A percentile compares a stretch with the other conserved stretches of the same genome.
phyloP scores from a whole-genome alignment of 1,284 basidiomycete species.

The Malassezia arunalokei region DNA sequence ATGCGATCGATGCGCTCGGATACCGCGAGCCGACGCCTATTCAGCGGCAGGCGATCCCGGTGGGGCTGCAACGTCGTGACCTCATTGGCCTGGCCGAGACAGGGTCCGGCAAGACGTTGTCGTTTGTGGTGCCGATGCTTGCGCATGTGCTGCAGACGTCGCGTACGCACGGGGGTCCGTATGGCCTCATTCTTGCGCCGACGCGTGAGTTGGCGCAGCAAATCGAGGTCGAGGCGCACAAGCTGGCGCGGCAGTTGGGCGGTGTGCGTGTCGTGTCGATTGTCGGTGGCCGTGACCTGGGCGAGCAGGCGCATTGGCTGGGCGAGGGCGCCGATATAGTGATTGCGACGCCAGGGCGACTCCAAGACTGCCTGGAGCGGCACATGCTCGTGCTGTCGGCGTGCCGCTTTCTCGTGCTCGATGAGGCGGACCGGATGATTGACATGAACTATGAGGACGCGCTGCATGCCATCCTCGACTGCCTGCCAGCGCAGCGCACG shows the following conservation, averaged over 20 bases:
- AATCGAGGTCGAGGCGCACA: constrained; percentile 81
- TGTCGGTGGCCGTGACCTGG: constrained; percentile 80
- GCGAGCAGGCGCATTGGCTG: constrained; percentile 92
- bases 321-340: constrained; percentile 93
- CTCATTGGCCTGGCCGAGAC: constrained; percentile 98
- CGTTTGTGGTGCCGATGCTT: constrained; percentile 95
- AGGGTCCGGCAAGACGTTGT: constrained; percentile 89
- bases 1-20: constrained; percentile 75
- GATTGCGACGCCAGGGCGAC: constrained; percentile 91
- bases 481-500: constrained; percentile 60
- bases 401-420: constrained; percentile 96
- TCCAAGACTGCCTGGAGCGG: constrained; percentile 92
- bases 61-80: constrained; percentile 87
- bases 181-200: constrained; percentile 82
- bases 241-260: constrained; percentile 75
- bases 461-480: constrained; percentile 85
- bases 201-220: constrained; percentile 96
- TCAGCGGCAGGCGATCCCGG: constrained; percentile 94
- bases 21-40: constrained; percentile 95
- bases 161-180: constrained; percentile 78
- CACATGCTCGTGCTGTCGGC: constrained; percentile 88
- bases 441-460: constrained; percentile 91
- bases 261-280: constrained; percentile 81
- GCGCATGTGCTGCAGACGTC: constrained; percentile 79
- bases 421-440: constrained; percentile 98